phyloP scores from a whole-genome alignment of 371 early-diverging fungal genomes.

The Mortierella sp. region DNA sequence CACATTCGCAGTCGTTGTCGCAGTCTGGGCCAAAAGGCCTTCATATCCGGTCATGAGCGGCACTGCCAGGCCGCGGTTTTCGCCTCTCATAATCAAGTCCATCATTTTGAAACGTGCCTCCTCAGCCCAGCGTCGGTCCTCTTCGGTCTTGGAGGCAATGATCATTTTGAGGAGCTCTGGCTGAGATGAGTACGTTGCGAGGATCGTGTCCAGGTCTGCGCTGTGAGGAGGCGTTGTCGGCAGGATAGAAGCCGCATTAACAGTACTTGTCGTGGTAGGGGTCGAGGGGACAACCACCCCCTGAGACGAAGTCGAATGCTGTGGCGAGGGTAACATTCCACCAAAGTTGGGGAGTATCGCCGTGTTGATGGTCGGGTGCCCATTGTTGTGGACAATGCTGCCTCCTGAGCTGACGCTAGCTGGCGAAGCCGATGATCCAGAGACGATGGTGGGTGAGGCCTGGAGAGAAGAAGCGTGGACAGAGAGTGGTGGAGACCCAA shows the following conservation, averaged over 20 bases:
- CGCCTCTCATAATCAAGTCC: slow-evolving; percentile 60
- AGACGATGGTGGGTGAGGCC: slow-evolving; percentile 15
- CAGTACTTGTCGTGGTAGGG: slow-evolving; percentile 9
- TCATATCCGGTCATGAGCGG: slow-evolving; percentile 39
- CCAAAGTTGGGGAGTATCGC: slow-evolving; percentile 36
- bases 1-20: slow-evolving; percentile 7
- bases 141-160: slow-evolving; percentile 71
- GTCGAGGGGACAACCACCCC: slow-evolving; percentile 13
- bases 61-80: slow-evolving; percentile 15
- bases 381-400: slow-evolving; percentile 8
- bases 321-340: slow-evolving; percentile 36
- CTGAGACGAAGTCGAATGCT: slow-evolving; percentile 23
- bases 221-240: slow-evolving; percentile 37
- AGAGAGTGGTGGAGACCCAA: slow-evolving; percentile 17
- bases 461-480: slow-evolving; percentile 24
- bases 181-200: slow-evolving; percentile 66
- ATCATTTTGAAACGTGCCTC: slow-evolving; percentile 69
- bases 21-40: slow-evolving; percentile 16
- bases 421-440: slow-evolving; percentile 25
- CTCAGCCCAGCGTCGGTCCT: slow-evolving; percentile 73
- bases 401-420: slow-evolving; percentile 18
- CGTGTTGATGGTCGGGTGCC: slow-evolving; percentile 38
- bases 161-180: slow-evolving; percentile 75
- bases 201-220: slow-evolving; percentile 66
- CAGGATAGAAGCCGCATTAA: neutral